A percentile compares a stretch with the other conserved stretches of the same genome.
phyloP scores from a whole-genome alignment of 2,329 filamentous ascomycete genomes.

The Aspergillus sojae region DNA sequence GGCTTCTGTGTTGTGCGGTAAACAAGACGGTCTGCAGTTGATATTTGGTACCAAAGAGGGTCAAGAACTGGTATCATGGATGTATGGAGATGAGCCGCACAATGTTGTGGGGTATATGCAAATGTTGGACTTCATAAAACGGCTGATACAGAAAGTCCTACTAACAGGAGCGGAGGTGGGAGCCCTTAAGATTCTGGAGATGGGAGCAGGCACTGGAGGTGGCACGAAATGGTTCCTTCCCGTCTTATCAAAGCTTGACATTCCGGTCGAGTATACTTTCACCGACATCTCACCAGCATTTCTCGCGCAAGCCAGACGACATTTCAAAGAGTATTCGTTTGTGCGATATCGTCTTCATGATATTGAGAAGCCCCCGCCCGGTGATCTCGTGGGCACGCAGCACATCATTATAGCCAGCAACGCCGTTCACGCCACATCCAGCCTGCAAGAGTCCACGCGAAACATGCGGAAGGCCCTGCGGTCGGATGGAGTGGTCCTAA shows the following conservation, averaged over 20 bases:
- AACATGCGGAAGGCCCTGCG: slow-evolving; percentile 31
- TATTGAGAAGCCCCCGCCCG: slow-evolving; percentile 31
- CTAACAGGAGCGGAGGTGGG: slow-evolving; percentile 12
- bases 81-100: slow-evolving; percentile 42
- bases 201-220: slow-evolving; percentile 44
- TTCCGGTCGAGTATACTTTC: slow-evolving; percentile 43
- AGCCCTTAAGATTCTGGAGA: slow-evolving; percentile 43
- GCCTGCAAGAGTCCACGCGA: slow-evolving; percentile 26
- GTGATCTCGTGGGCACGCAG: slow-evolving; percentile 25
- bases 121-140: slow-evolving; percentile 37
- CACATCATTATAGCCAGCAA: slow-evolving; percentile 41
- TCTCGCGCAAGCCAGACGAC: slow-evolving; percentile 35
- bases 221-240: slow-evolving; percentile 37
- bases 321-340: slow-evolving; percentile 31
- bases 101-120: slow-evolving; percentile 37
- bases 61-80: slow-evolving; percentile 36
- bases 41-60: slow-evolving; percentile 44
- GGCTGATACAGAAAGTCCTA: slow-evolving; percentile 19
- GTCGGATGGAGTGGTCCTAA: slow-evolving; percentile 33
- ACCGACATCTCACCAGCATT: slow-evolving; percentile 43
- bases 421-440: slow-evolving; percentile 40
- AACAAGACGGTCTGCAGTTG: slow-evolving; percentile 41
- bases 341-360: slow-evolving; percentile 32
- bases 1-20: slow-evolving; percentile 29
- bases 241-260: slow-evolving; percentile 26